Evolutionary conservation across 345 rosid species (phyloP), one percentile per base, ranked within the genome.

Genomic region (Linum lewisii): DNA sequence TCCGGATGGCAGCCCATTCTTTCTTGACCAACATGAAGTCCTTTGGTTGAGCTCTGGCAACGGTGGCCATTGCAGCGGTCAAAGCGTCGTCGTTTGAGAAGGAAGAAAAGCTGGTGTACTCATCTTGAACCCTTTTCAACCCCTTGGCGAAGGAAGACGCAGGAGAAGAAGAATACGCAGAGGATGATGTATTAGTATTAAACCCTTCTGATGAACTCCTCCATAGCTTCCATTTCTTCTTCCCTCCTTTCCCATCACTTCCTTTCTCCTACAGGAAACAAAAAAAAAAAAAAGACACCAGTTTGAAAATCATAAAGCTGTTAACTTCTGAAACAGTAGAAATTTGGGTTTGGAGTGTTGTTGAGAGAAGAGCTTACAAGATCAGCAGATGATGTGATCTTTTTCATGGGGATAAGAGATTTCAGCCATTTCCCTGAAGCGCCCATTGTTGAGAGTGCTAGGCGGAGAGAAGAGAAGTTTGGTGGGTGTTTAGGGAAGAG

Each of bases 201-300:
- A 70, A 67, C 54, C 83, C 82, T 29, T 85, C 98, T 4, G 97
- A 86, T n/a, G 98, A 75, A 61, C 84, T 78, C 72, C 97, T 79
- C 98, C 98, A 86, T 0, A 85, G 73, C 77, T 78, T 84, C 95
- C 97, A 89, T 63, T 87, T 92, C 84, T 82, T 87, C 84, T 78
- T 86, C 21, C 24, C 24, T 52, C 75, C 68, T 76, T 82, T 82
- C 6, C 7, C 36, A 22, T 72, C 82, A 11, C 73, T 65, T 56
- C 60, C 61, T 65, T 74, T 79, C 26, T 74, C 87, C 88, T 73
- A 44, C 18, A 58, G 73, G 54, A 58, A 50, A 14, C 65, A 16
- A 55, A 45, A 14, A 57, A 19, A 22, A 64, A 52, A 24, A 24
- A 23, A 5, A 11, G 36, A 6, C 47, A 64, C 29, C 11, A 21